Evolutionary conservation across 192 early-diverging fungal species (phyloP), one percentile per base, ranked within the genome.

Genomic region (Obelidium mucronatum): DNA sequence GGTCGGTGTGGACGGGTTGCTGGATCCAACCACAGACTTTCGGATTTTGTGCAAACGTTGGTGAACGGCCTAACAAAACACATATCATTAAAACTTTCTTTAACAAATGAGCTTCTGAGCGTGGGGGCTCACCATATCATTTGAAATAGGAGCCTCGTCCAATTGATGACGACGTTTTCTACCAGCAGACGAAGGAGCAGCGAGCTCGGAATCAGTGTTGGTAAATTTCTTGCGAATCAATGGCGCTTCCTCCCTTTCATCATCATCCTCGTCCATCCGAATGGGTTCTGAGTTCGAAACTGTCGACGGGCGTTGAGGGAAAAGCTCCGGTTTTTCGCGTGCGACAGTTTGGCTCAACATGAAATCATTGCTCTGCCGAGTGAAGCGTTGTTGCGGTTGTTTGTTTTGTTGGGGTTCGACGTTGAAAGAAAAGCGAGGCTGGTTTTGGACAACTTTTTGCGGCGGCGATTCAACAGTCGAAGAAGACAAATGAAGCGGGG

Each of bases 41-140:
- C 54, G 30, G 35, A 72, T 34, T n/a, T 55, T 39, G 19, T 39
- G 31, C 2, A 72, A 13, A 8, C 54, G 69, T 58, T 59, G 42
- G 8, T 8, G 31, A 68, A 68, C 17, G 28, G 24, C 67, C 28
- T 52, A 5, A 28, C 28, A 28, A 60, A 60, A 15, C 2, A 2
- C 15, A 60, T 2, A 60, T 2, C 24, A 31, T 31, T 2, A 33
- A 60, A n/a, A n/a, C n/a, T n/a, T n/a, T n/a, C n/a, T 60, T 31
- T 15, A 26, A 60, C 1, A 2, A 60, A 24, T 2, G 30, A 60
- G 58, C 22, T 60, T 24, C 33, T n/a, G 6, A 5, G 24, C 58
- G 30, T 17, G 17, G n/a, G 19, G 13, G 26, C 26, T 60, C 15
- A 33, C 33, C 26, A 15, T 15, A 24, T 60, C 33, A 28, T 60